phyloP scores from a whole-genome alignment of 176 grass and related monocot genomes.

The Alloteropsis semialata region DNA sequence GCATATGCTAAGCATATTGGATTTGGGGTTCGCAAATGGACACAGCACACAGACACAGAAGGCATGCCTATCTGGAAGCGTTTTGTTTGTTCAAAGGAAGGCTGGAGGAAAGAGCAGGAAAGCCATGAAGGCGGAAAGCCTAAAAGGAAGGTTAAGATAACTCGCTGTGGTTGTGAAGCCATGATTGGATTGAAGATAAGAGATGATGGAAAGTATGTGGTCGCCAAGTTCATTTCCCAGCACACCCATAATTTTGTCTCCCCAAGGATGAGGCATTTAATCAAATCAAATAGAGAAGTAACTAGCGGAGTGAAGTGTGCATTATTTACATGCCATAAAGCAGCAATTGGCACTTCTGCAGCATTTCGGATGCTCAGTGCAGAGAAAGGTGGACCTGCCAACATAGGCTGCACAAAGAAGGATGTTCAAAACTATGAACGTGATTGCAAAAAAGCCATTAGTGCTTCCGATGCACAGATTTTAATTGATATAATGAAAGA shows the following conservation, averaged over 20 bases:
- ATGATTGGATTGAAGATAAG: not conserved
- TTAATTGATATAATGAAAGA: not conserved
- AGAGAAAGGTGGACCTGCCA: not conserved
- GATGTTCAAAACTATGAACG: not conserved
- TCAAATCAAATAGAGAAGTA: not conserved
- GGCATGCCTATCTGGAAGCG: too few relatives aligned
- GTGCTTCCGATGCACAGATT: not conserved
- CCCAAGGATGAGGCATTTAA: not conserved
- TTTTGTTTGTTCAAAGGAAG: too few relatives aligned
- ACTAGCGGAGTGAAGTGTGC: too few relatives aligned
- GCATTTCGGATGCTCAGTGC: not conserved
- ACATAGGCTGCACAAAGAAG: not conserved
- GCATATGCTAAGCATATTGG: too few relatives aligned
- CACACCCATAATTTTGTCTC: too few relatives aligned
- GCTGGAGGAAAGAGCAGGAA: too few relatives aligned
- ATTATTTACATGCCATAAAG: not conserved
- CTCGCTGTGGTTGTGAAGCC: not conserved
- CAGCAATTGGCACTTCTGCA: not conserved
- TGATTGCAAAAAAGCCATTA: not conserved
- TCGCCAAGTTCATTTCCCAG: not conserved
- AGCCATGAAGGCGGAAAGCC: too few relatives aligned
- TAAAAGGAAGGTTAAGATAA: too few relatives aligned
- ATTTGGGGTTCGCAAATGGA: too few relatives aligned
- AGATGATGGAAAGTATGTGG: not conserved
- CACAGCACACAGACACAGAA: too few relatives aligned